A percentile compares a stretch with the other conserved stretches of the same genome.
Conservation (phyloP, 202 grass and related monocot species). For the Hordeum pubiflorum region DNA sequence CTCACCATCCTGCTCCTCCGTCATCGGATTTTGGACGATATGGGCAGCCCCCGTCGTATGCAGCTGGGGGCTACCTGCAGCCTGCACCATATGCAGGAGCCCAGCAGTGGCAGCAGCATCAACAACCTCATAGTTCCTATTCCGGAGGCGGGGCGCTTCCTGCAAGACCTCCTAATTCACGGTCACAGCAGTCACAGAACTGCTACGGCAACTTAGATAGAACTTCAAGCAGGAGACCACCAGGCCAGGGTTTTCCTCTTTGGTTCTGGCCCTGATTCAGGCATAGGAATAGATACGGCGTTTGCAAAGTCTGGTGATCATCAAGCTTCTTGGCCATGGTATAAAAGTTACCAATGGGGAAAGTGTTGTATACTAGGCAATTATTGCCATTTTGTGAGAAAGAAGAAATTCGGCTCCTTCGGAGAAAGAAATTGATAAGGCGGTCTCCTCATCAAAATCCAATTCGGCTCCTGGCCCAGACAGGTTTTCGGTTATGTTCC, state of each 20-base stretch:
- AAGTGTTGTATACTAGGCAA: conserved; percentile 26
- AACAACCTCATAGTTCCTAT: conserved; percentile 34
- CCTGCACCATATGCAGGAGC: conserved; percentile 28
- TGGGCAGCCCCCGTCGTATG: conserved; percentile 20
- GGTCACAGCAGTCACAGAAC: conserved; percentile 39
- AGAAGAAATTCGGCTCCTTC: too few relatives aligned
- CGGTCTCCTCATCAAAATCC: too few relatives aligned
- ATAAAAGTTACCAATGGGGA: not conserved
- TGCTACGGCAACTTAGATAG: conserved; percentile 45
- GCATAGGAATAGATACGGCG: not conserved
- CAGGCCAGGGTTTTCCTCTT: not conserved
- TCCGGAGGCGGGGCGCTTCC: conserved; percentile 20
- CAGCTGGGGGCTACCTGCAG: conserved; percentile 23
- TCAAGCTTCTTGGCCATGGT: not conserved
- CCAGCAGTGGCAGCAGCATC: conserved; percentile 44
- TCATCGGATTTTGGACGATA: conserved; percentile 27
- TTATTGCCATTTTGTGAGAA: not conserved
- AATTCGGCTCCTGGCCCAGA: too few relatives aligned
- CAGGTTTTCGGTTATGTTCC: too few relatives aligned
- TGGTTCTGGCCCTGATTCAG: conserved; percentile 11
- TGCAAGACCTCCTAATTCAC: conserved; percentile 31
- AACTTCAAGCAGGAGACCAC: not conserved
- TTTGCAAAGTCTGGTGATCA: conserved; percentile 4
- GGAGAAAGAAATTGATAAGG: too few relatives aligned
- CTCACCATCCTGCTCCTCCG: conserved; percentile 14